A percentile compares a stretch with the other conserved stretches of the same genome.
These are phyloP conservation scores for Solanum arcanum DNA, from an alignment of 257 asterid genomes.

Conservation along the genomic window DNA sequence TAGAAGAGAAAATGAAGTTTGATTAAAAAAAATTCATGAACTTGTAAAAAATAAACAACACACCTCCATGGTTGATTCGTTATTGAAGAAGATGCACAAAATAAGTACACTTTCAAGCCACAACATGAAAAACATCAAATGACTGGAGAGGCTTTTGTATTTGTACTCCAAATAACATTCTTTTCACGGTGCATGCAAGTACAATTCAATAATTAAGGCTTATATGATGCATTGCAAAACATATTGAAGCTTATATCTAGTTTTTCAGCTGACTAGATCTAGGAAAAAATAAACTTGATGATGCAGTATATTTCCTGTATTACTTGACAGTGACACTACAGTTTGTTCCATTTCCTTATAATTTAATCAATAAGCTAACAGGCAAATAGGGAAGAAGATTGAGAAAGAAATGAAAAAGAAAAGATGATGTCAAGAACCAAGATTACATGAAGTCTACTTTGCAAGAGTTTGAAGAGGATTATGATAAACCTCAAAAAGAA, in stretches of 20 bases:
- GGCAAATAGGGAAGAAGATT: slow-evolving; percentile 75
- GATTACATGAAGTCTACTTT: slow-evolving; percentile 19
- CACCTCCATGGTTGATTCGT: too few relatives aligned
- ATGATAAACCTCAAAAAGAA: too few relatives aligned
- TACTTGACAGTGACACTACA: slow-evolving; percentile 25
- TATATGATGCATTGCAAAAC: slow-evolving; percentile 75
- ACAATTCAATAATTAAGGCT: slow-evolving; percentile 68
- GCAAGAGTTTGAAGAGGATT: slow-evolving; percentile 25
- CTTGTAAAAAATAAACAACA: too few relatives aligned
- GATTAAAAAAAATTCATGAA: too few relatives aligned
- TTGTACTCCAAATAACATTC: too few relatives aligned
- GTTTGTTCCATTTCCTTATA: slow-evolving; percentile 62
- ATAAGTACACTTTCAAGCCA: too few relatives aligned
- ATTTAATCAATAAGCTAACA: slow-evolving; percentile 70
- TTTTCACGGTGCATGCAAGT: too few relatives aligned
- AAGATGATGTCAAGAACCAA: slow-evolving; percentile 27
- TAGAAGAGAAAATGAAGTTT: too few relatives aligned
- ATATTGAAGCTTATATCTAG: slow-evolving; percentile 21
- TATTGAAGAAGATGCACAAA: too few relatives aligned
- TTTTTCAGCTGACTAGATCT: background rate
- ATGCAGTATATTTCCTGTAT: too few relatives aligned
- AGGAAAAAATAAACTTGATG: slow-evolving; percentile 20
- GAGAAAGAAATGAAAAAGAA: slow-evolving; percentile 70
- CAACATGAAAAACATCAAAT: too few relatives aligned
- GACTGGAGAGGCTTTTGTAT: slow-evolving; percentile 25